Evolutionary conservation across 805 yeast species (phyloP), one percentile per base, ranked within the genome.

Genomic region (Candida piceae): DNA sequence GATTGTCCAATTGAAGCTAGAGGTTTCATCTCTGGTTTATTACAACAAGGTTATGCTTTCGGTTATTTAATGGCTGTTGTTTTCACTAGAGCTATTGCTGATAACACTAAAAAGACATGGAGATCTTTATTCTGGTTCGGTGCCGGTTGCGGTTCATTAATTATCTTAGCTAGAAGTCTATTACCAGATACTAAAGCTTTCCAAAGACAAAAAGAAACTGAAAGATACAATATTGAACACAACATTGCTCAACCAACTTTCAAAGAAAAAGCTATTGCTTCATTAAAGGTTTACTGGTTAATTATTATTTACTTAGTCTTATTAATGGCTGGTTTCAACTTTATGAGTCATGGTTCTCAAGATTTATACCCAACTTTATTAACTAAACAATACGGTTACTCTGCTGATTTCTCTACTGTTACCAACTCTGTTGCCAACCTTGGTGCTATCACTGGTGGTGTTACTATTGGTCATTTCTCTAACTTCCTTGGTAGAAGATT

Each of bases 31-130:
- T 72, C 80, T 24, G 86, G 85, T 32, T 57, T 84, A 29, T 74
- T 86, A 54, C 95, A 85, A 60, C 83, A 84, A 56, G 95, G 95
- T 42, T 86, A 80, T 48, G 80, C 84, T 1, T 69, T 80, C 32
- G 88, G 88, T 17, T 80, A 78, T 48, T 60, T 80, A 18, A 53
- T 80, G 41, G 85, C 78, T 5, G 84, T 78, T 34, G 65, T 79
- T 17, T 80, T 79, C 62, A 73, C 74, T 42, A 66, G 86, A 55
- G 82, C 81, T 23, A 72, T 80, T 42, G 75, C 72, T 7, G 74
- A 70, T 50, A 72, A 67, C 40, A 63, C 78, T 4, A 48, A 62
- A 1, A 66, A 74, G 39, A 63, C 67, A 0, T 80, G 87, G 87
- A 72, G 84, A 59, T 68, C 81, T 3, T 55, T 80, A 39, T 78